These are phyloP conservation scores for Hamigera avellanea DNA, from an alignment of 495 filamentous ascomycete genomes.

Conservation along the genomic window DNA sequence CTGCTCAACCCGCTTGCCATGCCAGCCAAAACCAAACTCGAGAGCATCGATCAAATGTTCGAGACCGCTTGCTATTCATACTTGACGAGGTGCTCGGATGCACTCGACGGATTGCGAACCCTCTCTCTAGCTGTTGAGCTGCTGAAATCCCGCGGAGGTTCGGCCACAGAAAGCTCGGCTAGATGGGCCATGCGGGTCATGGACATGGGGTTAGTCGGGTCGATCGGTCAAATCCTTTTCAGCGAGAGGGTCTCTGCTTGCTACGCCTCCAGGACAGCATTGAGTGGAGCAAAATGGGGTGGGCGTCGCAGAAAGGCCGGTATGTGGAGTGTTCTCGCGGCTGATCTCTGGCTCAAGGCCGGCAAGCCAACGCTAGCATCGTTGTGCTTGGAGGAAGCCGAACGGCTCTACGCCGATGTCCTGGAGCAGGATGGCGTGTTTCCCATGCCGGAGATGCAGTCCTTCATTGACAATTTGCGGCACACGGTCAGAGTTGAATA, in stretches of 20 bases:
- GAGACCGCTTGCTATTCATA: constrained; percentile 89
- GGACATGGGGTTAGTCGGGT: constrained; percentile 62
- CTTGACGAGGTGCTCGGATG: constrained; percentile 64
- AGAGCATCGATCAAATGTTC: constrained; percentile 72
- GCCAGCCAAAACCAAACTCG: constrained; percentile 60
- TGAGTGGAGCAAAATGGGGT: constrained; percentile 53
- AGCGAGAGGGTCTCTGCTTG: constrained; percentile 77
- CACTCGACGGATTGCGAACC: constrained; percentile 66
- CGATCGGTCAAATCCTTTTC: constrained; percentile 65
- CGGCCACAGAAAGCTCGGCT: constrained; percentile 75
- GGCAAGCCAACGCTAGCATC: constrained; percentile 60
- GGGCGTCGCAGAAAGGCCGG: constrained; percentile 70
- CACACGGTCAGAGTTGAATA: constrained; percentile 45
- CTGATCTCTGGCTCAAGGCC: constrained; percentile 69
- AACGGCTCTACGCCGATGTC: constrained; percentile 53
- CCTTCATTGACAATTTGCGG: constrained; percentile 49
- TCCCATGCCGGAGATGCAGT: constrained; percentile 42
- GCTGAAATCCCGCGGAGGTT: constrained; percentile 62
- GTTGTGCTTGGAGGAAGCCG: constrained; percentile 57
- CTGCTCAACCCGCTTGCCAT: constrained; percentile 62
- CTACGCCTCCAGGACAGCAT: constrained; percentile 60
- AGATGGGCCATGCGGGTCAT: constrained; percentile 72
- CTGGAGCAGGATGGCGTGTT: constrained; percentile 45
- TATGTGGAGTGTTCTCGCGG: constrained; percentile 76
- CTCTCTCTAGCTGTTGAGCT: constrained; percentile 70